Conservation (phyloP, 306 rosid species). For the Comarum palustre region DNA sequence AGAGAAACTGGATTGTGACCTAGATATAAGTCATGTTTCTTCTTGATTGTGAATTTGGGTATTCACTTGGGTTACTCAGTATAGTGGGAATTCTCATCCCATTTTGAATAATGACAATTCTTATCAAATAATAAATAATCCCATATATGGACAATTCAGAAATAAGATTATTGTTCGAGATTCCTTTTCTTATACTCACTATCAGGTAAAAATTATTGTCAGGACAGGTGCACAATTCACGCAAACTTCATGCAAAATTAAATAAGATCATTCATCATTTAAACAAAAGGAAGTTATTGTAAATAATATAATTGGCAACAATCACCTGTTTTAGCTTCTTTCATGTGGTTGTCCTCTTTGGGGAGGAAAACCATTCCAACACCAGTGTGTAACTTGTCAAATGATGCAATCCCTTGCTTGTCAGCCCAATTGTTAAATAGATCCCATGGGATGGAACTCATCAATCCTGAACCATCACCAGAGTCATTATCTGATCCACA, state of each 20-base stretch:
- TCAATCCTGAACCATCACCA: constrained; percentile 95
- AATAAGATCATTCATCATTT: constrained; percentile 21
- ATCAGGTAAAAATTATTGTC: background rate
- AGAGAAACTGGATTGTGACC: background rate
- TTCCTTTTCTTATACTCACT: background rate
- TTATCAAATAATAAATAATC: background rate
- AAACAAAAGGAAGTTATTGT: constrained; percentile 23
- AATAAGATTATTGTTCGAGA: background rate
- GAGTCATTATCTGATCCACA: constrained; percentile 99
- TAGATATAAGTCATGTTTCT: background rate
- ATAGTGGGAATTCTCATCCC: background rate
- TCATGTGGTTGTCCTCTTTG: constrained; percentile 49
- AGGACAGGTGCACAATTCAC: background rate
- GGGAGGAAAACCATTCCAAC: constrained; percentile 98
- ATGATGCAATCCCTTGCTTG: constrained; percentile 73
- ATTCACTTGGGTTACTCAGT: background rate
- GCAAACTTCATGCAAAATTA: constrained; percentile 13
- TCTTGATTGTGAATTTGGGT: background rate
- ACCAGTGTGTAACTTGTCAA: constrained; percentile 91
- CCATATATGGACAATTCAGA: background rate
- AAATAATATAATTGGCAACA: constrained; percentile 26
- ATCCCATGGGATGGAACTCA: constrained; percentile 93
- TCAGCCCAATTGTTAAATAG: constrained; percentile 79
- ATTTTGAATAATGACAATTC: background rate
- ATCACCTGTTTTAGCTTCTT: constrained; percentile 82